Base-by-base conservation (phyloP, 331 rosid species). In the Stylosanthes scabra region DNA sequence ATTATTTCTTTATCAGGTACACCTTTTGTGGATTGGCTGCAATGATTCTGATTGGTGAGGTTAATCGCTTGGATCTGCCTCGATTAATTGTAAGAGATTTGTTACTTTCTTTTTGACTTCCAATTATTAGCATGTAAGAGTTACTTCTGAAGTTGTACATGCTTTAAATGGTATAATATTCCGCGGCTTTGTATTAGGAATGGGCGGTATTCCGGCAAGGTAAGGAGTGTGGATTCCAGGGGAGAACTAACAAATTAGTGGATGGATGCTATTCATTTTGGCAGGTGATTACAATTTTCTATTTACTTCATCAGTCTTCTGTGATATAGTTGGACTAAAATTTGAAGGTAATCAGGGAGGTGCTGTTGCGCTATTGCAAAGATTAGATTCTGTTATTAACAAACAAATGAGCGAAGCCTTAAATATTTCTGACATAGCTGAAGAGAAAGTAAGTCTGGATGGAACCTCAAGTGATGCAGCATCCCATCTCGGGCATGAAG, bases 191-290 rank as follows among this genome's bases (percentile, higher is more conserved):
- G 56, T 68, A 59, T 68, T 62, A 94, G 99, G 95, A 89, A 44
- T 94, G 99, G 99, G 89, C 81, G 77, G 93, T 85, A 65, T 89
- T 86, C 74, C 89, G 97, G 60, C 99, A 94, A 80, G 95, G 97
- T 74, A 85, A 42, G 59, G 98, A 93, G 84, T 78, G 84, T 59
- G 96, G 97, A 78, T 93, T 93, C 77, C 98, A 93, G 83, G 98
- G 98, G 72, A 88, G 98, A 81, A 93, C 98, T 27, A 93, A 93
- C 89, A 91, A 93, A 81, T 70, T 93, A 86, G 96, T 93, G 39
- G 98, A 91, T 67, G 97, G 98, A 63, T 93, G 98, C 89, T 93
- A 93, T 78, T 93, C 98, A 57, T 93, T 93, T 78, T 91, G 98
- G 98, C 98, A 93, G 98, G 98, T 93, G 29, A 77, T 67, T 70